Percentiles rank a stretch among this genome's conserved stretches.
Evolutionary conservation across 2,329 filamentous ascomycete genomes (phyloP).

Genomic region (Penicillium psychrosexuale): DNA sequence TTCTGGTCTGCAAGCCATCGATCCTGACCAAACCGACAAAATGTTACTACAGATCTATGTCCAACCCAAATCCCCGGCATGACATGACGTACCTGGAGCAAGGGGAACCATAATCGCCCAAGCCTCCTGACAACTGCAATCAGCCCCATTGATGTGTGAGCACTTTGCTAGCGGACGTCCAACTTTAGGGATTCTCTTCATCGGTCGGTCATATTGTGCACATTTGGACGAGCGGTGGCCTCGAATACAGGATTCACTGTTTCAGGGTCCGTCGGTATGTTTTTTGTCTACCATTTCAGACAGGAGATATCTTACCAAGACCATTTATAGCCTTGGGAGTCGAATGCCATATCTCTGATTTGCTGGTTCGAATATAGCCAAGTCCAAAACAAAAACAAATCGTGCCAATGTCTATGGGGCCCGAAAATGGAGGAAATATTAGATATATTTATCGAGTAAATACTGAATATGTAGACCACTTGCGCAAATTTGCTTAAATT

Average conservation of each 20-base stretch:
- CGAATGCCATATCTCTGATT: not conserved
- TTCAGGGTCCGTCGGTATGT: not conserved
- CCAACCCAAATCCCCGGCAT: not conserved
- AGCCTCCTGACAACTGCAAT: conserved; percentile 2
- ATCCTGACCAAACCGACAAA: not conserved
- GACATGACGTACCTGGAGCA: conserved; percentile 1
- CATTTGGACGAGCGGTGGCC: conserved; percentile 5
- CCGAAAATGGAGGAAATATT: not conserved
- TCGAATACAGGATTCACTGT: conserved; percentile 2
- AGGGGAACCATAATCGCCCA: conserved; percentile 6
- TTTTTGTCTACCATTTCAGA: not conserved
- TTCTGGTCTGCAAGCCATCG: not conserved
- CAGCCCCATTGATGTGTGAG: not conserved
- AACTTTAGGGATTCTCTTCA: conserved; percentile 3
- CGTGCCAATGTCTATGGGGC: not conserved
- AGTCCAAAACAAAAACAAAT: too few relatives aligned
- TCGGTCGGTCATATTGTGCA: conserved; percentile 1
- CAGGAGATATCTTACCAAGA: not conserved
- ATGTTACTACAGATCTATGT: not conserved
- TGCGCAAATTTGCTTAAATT: conserved; percentile 2
- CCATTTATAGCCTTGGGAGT: conserved; percentile 1
- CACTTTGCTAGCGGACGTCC: conserved; percentile 1
- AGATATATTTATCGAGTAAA: not conserved
- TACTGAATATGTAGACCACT: not conserved
- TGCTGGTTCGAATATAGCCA: not conserved